phyloP scores from a whole-genome alignment of 495 filamentous ascomycete genomes.

The Lepraria neglecta region DNA sequence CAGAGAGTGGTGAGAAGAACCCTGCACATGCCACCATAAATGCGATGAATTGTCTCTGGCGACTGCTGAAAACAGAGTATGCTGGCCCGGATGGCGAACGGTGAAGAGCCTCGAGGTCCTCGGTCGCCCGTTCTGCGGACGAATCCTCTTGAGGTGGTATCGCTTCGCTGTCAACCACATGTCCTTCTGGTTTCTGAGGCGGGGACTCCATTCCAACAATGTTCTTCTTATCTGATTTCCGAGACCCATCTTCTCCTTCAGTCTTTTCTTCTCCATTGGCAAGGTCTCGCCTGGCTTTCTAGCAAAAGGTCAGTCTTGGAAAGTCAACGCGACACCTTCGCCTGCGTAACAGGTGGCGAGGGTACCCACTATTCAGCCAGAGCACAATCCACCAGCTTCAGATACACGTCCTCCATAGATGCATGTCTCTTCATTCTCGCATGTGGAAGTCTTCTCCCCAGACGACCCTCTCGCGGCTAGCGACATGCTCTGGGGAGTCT shows the following conservation, averaged over 20 bases:
- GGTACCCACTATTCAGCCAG: background rate
- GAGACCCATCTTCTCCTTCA: background rate
- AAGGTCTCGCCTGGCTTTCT: background rate
- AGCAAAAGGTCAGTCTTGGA: background rate
- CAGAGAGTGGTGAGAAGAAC: slow-evolving; percentile 65
- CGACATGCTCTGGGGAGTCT: background rate
- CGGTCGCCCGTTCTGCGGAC: background rate
- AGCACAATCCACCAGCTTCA: background rate
- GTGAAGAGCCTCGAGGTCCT: slow-evolving; percentile 18
- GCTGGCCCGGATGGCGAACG: slow-evolving; percentile 11
- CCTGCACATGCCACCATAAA: slow-evolving; percentile 56
- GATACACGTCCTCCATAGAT: background rate
- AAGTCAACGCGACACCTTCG: background rate
- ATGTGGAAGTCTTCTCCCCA: background rate
- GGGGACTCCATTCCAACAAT: too few relatives aligned
- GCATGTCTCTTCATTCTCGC: background rate
- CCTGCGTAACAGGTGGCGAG: background rate
- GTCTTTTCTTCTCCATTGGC: background rate
- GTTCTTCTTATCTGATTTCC: background rate
- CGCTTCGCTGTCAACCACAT: background rate
- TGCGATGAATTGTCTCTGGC: slow-evolving; percentile 38
- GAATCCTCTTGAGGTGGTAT: background rate
- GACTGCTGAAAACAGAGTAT: slow-evolving; percentile 21
- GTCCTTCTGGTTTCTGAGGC: background rate
- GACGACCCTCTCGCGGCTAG: background rate